Base-by-base conservation (phyloP, 257 asterid species). In the Penstemon newberryi region DNA sequence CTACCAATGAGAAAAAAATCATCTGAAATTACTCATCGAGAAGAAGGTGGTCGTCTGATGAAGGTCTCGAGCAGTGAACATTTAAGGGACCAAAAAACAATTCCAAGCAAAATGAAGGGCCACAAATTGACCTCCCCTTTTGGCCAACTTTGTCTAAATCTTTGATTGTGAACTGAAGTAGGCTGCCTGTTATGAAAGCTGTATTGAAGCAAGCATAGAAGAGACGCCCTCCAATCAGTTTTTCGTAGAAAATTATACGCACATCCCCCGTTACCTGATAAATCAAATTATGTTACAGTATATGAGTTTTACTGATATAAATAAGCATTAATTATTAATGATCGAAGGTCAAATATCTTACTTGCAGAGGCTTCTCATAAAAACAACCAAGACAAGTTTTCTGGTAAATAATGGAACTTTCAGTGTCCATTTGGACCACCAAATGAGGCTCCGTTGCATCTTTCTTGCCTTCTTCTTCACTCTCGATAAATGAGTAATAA, bases 351-450 rank as follows among this genome's bases (percentile, higher is more conserved):
- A 2, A n/a, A n/a, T 10, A 62, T 57, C 85, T 54, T 81, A 90
- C 97, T 43, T 74, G 86, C 56, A 84, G 56, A 38, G 96, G 96
- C 54, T 74, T 84, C 12, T 90, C 97, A 18, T 75, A 88, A 40
- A 62, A 75, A 76, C 70, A 74, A 46, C 91, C 92, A 5, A 90
- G 92, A 65, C 97, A 90, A 25, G 80, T 86, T 72, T 90, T 86
- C 72, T 86, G 72, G 80, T 86, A 84, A 37, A 83, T 82, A 36
- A 84, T 77, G 56, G 95, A 79, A 53, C 90, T 83, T 70, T 90
- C 96, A 0, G 95, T 90, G 72, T 90, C 97, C 97, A 90, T 90
- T 73, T 88, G 97, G 49, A 82, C 86, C 0, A 90, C 89, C 78
- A 88, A 69, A 62, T 55, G 96, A 33, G 87, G 92, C 78, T 82